Evolutionary conservation across 768 basidiomycete species (phyloP).

Genomic region (Mycena maculata): DNA sequence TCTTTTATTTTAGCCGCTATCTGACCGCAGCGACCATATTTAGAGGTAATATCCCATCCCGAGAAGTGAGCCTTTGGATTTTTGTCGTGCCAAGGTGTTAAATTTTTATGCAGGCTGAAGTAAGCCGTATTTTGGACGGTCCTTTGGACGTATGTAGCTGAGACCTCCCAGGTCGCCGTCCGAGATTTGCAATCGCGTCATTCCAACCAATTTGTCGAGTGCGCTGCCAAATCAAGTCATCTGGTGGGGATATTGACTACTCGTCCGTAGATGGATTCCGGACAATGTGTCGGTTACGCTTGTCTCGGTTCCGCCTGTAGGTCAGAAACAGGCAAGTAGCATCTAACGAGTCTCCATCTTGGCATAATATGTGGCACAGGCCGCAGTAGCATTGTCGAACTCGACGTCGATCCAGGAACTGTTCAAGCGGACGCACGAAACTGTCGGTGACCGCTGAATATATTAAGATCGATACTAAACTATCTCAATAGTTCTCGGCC

Average conservation of each 20-base stretch:
- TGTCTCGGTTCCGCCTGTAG: slow-evolving; percentile 86
- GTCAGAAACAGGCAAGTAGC: slow-evolving; percentile 69
- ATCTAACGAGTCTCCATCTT: slow-evolving; percentile 19
- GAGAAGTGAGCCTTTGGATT: slow-evolving; percentile 69
- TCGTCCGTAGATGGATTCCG: slow-evolving; percentile 81
- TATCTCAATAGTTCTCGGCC: slow-evolving; percentile 67
- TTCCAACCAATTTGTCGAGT: slow-evolving; percentile 85
- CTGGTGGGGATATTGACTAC: slow-evolving; percentile 15
- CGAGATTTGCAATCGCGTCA: slow-evolving; percentile 81
- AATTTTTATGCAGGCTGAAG: slow-evolving; percentile 60
- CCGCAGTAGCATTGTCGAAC: slow-evolving; percentile 79
- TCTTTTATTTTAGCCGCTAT: slow-evolving; percentile 67
- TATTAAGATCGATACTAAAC: background rate
- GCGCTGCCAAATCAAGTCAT: slow-evolving; percentile 38
- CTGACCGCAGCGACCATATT: slow-evolving; percentile 90
- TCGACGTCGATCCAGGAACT: slow-evolving; percentile 89
- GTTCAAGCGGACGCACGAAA: slow-evolving; percentile 77
- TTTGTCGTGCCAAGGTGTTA: slow-evolving; percentile 42
- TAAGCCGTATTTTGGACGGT: slow-evolving; percentile 45
- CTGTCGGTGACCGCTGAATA: slow-evolving; percentile 50
- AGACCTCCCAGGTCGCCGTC: slow-evolving; percentile 67
- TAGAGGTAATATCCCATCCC: slow-evolving; percentile 83
- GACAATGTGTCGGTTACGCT: slow-evolving; percentile 90
- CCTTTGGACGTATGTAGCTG: slow-evolving; percentile 42
- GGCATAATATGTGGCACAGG: slow-evolving; percentile 47